Evolutionary conservation across 2,329 filamentous ascomycete genomes (phyloP), one percentile per base, ranked within the genome.

Genomic region (Penicillium sp.): DNA sequence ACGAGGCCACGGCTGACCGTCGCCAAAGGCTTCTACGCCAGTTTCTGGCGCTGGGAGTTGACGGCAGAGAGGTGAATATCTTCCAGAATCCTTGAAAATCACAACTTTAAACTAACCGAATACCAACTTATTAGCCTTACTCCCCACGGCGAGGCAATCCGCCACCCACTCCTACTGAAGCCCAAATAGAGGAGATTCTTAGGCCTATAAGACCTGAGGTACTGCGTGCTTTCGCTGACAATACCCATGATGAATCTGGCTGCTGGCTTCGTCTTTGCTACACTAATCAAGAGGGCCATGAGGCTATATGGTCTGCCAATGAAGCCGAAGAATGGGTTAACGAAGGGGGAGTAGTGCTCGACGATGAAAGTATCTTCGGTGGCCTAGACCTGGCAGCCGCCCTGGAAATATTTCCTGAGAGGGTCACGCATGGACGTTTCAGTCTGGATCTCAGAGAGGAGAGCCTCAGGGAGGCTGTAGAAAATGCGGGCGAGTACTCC

Each of bases 401-500:
- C 14, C 47, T 54, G 11, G 52, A 54, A 47, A 11, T 54, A 24
- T 54, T 54, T 33, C 52, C 52, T 18, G 47, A 54, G 40, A 46
- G 47, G 26, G 47, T 54, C n/a, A 16, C 40, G 34, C 44, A 54
- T 39, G 37, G 45, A 36, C 21, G 6, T 16, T 43, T 52, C 14
- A 24, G 48, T 42, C 21, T 52, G 42, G 29, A 43, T 16, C 14
- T 26, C 7, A 46, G 52, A 46, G 47, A 51, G 31, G 26, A 34
- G 33, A 33, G 14, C 3, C 24, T 51, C 8, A 49, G 39, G 21
- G 21, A 42, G 4, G 26, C 11, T 23, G 16, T 34, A 42, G 24
- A n/a, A n/a, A n/a, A n/a, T n/a, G n/a, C n/a, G n/a, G n/a, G n/a
- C n/a, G n/a, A 28, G 34, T 31, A 34, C 16, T 43, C 18, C 18